Base-by-base conservation (phyloP, 1,139 yeast genomes). In the Yamadazyma atlantica region DNA sequence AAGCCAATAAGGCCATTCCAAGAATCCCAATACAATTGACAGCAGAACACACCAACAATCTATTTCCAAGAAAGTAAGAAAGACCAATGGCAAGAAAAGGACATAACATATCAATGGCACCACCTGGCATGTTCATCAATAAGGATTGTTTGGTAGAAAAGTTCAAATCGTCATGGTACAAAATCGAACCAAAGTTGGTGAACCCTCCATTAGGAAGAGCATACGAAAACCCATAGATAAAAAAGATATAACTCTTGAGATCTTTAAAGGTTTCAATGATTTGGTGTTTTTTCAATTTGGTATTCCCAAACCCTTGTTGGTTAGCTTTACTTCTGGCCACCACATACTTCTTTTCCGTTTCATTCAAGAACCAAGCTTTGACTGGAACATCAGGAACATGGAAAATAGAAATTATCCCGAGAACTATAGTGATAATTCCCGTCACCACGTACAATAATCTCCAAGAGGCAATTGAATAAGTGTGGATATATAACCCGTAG, bases 261-360 rank as follows among this genome's bases (percentile, higher is more conserved):
- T 72, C 78, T 2, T 44, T 48, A 55, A 78, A 65, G 2, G 85
- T 78, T 48, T 80, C 77, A 11, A 53, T 55, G 32, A 78, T 62
- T 52, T 82, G 87, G 39, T 75, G 57, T 54, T 55, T 60, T 47
- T 81, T 80, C 58, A 78, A 68, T 33, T 64, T 62, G 42, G 65
- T 69, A 45, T 75, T 74, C 35, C 82, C 82, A 42, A 77, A 75
- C 8, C 83, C 82, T 48, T 79, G 73, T 34, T 59, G 55, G 37
- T 58, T 61, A 2, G 39, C 39, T 45, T 59, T 54, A 35, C 57
- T 48, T 45, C 69, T 49, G 33, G 56, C 59, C 8, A 65, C 62
- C 2, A 59, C 58, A 29, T 53, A 39, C 16, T 35, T 35, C 41
- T 59, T 64, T 32, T 65, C 66, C 23, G 66, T 63, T 13, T 66